Conservation (phyloP, 768 basidiomycete genomes). For the Mycena kentingensis region DNA sequence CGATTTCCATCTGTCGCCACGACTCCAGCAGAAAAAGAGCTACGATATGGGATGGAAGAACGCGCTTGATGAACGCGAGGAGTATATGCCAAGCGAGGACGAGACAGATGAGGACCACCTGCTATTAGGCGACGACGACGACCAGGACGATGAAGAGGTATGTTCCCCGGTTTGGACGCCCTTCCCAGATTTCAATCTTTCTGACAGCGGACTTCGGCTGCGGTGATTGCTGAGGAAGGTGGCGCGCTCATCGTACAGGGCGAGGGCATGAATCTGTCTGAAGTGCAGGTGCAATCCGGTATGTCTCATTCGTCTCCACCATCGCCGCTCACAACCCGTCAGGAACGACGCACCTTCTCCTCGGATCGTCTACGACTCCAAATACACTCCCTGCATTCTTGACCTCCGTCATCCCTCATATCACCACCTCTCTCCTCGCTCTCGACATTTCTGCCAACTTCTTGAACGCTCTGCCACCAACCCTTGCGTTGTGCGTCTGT, state of each 20-base stretch:
- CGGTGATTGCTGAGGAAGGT: constrained; percentile 81
- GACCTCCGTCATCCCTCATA: constrained; percentile 65
- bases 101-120: constrained; percentile 52
- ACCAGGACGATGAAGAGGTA: constrained; percentile 61
- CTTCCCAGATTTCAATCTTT: no score
- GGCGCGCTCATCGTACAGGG: constrained; percentile 81
- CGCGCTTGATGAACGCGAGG: constrained; percentile 70
- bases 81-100: constrained; percentile 59
- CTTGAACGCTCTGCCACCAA: constrained; percentile 79
- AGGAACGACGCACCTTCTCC: constrained; percentile 94
- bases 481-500: constrained; percentile 73
- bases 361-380: constrained; percentile 79
- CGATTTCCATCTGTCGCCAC: constrained; percentile 47
- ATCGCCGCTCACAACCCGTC: constrained; percentile 12
- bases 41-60: constrained; percentile 75
- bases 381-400: constrained; percentile 80
- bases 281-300: constrained; percentile 77
- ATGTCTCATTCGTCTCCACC: constrained; percentile 29
- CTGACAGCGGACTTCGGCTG: constrained; percentile 73
- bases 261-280: constrained; percentile 57
- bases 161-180: no score
- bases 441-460: constrained; percentile 93
- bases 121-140: constrained; percentile 50
- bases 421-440: constrained; percentile 78
- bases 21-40: constrained; percentile 65